phyloP scores from a whole-genome alignment of 176 grass and related monocot genomes.

The Lolium rigidum region DNA sequence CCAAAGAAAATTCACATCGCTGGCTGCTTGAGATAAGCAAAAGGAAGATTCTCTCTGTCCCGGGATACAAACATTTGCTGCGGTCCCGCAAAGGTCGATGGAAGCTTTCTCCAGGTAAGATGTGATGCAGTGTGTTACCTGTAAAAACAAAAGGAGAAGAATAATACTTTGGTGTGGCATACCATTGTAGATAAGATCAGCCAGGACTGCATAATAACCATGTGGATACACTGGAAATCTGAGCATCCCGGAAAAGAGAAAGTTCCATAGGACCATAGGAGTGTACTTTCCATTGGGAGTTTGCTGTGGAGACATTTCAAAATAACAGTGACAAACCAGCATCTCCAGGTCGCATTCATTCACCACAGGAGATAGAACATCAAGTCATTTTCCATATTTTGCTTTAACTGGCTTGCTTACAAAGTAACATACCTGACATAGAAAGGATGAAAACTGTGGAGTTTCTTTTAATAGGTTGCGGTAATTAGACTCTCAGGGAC shows the following conservation, averaged over 20 bases:
- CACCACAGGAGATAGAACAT: conserved; percentile 38
- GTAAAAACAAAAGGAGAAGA: conserved; percentile 18
- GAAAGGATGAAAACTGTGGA: conserved; percentile 33
- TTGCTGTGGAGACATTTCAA: conserved; percentile 28
- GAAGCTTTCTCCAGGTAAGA: conserved; percentile 41
- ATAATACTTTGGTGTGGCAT: too few relatives aligned
- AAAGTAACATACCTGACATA: conserved; percentile 26
- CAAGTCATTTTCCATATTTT: conserved; percentile 43
- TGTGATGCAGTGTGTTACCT: conserved; percentile 34
- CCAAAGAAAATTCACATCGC: conserved; percentile 46
- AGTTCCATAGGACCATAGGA: neutral
- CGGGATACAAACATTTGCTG: conserved; percentile 51
- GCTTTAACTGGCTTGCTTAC: conserved; percentile 43
- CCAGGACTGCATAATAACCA: neutral
- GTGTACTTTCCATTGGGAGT: conserved; percentile 38
- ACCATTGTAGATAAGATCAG: conserved; percentile 9
- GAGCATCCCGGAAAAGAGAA: conserved; percentile 19
- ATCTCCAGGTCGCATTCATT: conserved; percentile 36
- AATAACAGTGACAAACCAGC: conserved; percentile 27
- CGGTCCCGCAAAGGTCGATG: conserved; percentile 17
- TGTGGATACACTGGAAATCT: conserved; percentile 16
- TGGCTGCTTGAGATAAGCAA: conserved; percentile 44
- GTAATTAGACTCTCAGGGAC: conserved; percentile 28
- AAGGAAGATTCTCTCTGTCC: conserved; percentile 58
- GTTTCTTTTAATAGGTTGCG: conserved; percentile 36